Evolutionary conservation across 2,329 filamentous ascomycete genomes (phyloP).

Genomic region (Colletotrichum siamense): DNA sequence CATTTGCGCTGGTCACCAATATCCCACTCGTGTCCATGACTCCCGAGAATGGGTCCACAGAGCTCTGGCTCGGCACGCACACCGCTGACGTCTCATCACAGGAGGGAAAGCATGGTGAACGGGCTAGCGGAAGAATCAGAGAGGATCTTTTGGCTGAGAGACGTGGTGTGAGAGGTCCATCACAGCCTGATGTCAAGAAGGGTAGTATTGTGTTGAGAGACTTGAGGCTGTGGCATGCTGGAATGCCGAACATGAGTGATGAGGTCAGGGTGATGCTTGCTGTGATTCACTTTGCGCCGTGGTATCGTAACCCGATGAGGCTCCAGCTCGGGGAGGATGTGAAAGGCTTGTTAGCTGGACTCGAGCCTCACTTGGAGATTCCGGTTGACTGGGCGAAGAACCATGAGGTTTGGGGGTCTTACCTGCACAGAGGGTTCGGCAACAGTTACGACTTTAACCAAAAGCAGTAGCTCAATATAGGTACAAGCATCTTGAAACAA

Average conservation of each 20-base stretch:
- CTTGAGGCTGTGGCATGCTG: constrained; percentile 67
- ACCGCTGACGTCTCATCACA: constrained; percentile 41
- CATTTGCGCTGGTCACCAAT: constrained; percentile 62
- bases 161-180: constrained; percentile 41
- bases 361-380: constrained; percentile 48
- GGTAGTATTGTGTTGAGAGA: constrained; percentile 65
- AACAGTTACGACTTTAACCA: no score
- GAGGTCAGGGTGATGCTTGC: constrained; percentile 63
- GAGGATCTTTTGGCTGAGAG: constrained; percentile 43
- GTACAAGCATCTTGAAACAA: no score
- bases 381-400: constrained; percentile 53
- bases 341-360: constrained; percentile 44
- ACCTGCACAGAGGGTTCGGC: constrained; percentile 62
- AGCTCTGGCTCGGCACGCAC: constrained; percentile 66
- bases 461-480: no score
- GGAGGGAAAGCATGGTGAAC: constrained; percentile 55
- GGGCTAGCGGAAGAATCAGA: constrained; percentile 56
- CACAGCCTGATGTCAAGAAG: constrained; percentile 57
- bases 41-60: constrained; percentile 59
- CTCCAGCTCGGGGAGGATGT: constrained; percentile 59
- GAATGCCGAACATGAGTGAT: constrained; percentile 62
- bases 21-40: constrained; percentile 56
- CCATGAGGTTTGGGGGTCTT: constrained; percentile 47
- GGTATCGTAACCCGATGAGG: constrained; percentile 63
- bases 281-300: constrained; percentile 63